These are phyloP conservation scores for Teunomyces pallodes DNA, from an alignment of 805 yeast species.

Conservation along the genomic window DNA sequence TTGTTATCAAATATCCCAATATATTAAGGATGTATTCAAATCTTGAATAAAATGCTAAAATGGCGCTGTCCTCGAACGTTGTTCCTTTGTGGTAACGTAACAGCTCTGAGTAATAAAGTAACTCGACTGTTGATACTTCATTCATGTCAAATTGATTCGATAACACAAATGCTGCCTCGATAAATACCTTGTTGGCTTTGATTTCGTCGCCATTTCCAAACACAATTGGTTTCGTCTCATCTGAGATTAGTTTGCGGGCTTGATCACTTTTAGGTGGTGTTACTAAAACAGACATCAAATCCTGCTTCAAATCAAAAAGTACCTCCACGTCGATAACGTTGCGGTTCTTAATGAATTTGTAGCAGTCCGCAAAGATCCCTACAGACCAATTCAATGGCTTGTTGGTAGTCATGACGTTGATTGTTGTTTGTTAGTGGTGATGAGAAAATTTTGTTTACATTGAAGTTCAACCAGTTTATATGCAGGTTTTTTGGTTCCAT, in stretches of 20 bases:
- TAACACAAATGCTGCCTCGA: conserved; percentile 58
- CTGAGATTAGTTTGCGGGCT: conserved; percentile 47
- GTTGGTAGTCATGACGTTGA: conserved; percentile 5
- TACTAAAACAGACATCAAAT: conserved; percentile 42
- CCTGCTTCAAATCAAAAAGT: conserved; percentile 38
- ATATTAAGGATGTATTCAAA: conserved; percentile 73
- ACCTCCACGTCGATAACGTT: conserved; percentile 20
- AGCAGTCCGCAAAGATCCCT: conserved; percentile 42
- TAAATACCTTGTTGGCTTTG: conserved; percentile 63
- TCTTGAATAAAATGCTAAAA: conserved; percentile 65
- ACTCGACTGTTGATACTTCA: conserved; percentile 71
- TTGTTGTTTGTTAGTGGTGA: background rate
- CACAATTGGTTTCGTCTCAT: conserved; percentile 30
- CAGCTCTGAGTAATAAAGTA: conserved; percentile 49
- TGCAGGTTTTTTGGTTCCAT: background rate
- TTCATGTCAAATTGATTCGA: conserved; percentile 55
- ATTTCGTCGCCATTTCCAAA: conserved; percentile 58
- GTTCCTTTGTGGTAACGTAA: conserved; percentile 44
- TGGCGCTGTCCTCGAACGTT: conserved; percentile 57
- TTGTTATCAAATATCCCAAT: conserved; percentile 32
- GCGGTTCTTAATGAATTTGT: conserved; percentile 39
- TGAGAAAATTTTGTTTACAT: conserved; percentile 7
- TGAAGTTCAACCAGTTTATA: background rate
- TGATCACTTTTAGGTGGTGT: conserved; percentile 44
- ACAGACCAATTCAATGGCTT: conserved; percentile 36